Evolutionary conservation across 139 green algal species (phyloP).

Genomic region (Tetratostichococcus sp.): DNA sequence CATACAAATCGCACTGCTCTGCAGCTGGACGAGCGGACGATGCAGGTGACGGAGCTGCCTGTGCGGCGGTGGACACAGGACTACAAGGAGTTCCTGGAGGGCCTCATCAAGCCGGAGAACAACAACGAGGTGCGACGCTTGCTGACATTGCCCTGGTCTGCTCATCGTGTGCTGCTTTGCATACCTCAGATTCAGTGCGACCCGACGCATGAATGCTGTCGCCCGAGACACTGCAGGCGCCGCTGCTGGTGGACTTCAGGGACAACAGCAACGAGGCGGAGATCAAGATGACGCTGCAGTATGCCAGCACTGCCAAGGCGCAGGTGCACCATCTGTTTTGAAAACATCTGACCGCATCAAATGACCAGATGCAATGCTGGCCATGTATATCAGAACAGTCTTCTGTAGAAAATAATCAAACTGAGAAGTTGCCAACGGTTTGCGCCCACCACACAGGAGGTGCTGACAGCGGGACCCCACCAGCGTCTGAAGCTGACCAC

Average conservation of each 20-base stretch:
- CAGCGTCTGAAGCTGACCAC: conserved; percentile 13
- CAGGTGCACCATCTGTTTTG: background rate
- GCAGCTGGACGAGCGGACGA: conserved; percentile 52
- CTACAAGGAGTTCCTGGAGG: conserved; percentile 99
- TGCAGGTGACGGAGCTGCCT: conserved; percentile 95
- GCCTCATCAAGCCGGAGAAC: conserved; percentile 76
- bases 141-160: background rate
- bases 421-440: too few species aligned
- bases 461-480: conserved; percentile 1
- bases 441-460: conserved; percentile 4
- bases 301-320: conserved; percentile 31
- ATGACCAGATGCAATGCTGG: too few species aligned
- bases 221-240: conserved; percentile 1
- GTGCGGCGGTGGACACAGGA: conserved; percentile 96
- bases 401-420: too few species aligned
- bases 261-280: conserved; percentile 88
- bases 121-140: conserved; percentile 48
- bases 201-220: conserved; percentile 37
- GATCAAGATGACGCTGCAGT: conserved; percentile 85
- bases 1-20: too few species aligned
- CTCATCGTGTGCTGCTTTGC: too few species aligned
- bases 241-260: conserved; percentile 77
- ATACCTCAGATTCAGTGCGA: too few species aligned
- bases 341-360: too few species aligned
- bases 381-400: too few species aligned